These are phyloP conservation scores for Kodamaea hsintzibuensis DNA, from an alignment of 805 yeast species.

Conservation along the genomic window DNA sequence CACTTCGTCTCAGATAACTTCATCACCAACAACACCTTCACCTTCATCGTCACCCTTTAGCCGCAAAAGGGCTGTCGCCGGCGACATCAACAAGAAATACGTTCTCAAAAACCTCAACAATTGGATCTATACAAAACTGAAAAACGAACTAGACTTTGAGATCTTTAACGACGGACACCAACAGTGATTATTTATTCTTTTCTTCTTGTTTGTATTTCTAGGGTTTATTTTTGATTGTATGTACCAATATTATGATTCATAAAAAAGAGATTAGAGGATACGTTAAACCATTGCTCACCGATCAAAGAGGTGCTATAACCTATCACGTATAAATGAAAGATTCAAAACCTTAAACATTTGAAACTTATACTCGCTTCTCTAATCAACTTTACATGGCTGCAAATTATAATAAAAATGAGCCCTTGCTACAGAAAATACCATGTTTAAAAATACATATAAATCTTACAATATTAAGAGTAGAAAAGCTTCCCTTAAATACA, in stretches of 20 bases:
- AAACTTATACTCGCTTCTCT: too few relatives aligned
- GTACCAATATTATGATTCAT: background rate
- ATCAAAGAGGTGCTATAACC: too few relatives aligned
- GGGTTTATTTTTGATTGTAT: background rate
- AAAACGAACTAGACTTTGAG: conserved; percentile 13
- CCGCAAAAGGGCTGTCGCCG: conserved; percentile 7
- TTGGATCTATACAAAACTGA: conserved; percentile 12
- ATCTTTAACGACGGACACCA: conserved; percentile 11
- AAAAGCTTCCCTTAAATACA: background rate
- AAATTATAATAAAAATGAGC: background rate
- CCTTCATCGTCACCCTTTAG: conserved; percentile 8
- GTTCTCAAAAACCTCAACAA: conserved; percentile 12
- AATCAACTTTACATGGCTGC: too few relatives aligned
- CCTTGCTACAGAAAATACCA: background rate
- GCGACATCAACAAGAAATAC: conserved; percentile 13
- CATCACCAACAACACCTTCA: conserved; percentile 8
- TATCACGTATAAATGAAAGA: too few relatives aligned
- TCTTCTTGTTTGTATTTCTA: conserved; percentile 3
- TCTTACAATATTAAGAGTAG: background rate
- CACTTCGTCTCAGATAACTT: background rate
- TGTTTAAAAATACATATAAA: too few relatives aligned
- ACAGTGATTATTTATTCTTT: background rate
- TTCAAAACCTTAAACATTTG: too few relatives aligned
- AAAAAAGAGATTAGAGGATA: too few relatives aligned
- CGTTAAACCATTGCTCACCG: too few relatives aligned